phyloP scores from a whole-genome alignment of 2,329 filamentous ascomycete species.

The Metarhizium brunneum region DNA sequence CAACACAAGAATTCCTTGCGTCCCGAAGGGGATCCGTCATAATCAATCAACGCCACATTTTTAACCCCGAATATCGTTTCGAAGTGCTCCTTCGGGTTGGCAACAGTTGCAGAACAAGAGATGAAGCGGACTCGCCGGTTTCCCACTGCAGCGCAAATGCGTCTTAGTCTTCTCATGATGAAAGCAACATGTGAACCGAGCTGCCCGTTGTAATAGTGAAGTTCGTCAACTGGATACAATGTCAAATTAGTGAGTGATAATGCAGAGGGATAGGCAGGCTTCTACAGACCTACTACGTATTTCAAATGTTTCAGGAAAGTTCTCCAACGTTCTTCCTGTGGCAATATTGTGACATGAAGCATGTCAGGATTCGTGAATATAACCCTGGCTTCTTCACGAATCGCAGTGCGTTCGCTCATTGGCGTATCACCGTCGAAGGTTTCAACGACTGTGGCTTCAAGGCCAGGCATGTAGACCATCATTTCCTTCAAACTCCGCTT shows the following conservation, averaged over 20 bases:
- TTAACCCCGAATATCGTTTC: slow-evolving; percentile 86
- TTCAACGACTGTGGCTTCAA: slow-evolving; percentile 72
- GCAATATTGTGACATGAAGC: slow-evolving; percentile 88
- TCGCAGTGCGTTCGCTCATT: slow-evolving; percentile 65
- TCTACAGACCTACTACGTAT: slow-evolving; percentile 64
- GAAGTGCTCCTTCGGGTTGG: slow-evolving; percentile 88
- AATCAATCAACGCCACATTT: slow-evolving; percentile 72
- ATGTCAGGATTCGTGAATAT: slow-evolving; percentile 99
- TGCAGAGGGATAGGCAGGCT: neutral
- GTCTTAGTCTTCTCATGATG: slow-evolving; percentile 81
- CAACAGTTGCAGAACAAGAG: slow-evolving; percentile 92
- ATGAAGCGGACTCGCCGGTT: slow-evolving; percentile 83
- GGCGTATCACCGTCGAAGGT: slow-evolving; percentile 95
- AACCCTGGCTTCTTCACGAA: slow-evolving; percentile 81
- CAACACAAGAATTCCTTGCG: slow-evolving; percentile 94
- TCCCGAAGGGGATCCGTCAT: slow-evolving; percentile 82
- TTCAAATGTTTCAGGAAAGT: slow-evolving; percentile 80
- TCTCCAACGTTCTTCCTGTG: slow-evolving; percentile 84
- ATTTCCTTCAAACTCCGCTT: slow-evolving; percentile 79
- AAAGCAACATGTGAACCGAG: slow-evolving; percentile 91
- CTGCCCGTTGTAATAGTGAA: slow-evolving; percentile 93
- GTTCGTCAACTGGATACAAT: slow-evolving; percentile 54
- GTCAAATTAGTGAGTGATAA: neutral
- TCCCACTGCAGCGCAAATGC: slow-evolving; percentile 83
- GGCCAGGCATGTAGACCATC: slow-evolving; percentile 65